Conservation (phyloP, 164 flowering plant genomes). For the Hamamelis virginiana region DNA sequence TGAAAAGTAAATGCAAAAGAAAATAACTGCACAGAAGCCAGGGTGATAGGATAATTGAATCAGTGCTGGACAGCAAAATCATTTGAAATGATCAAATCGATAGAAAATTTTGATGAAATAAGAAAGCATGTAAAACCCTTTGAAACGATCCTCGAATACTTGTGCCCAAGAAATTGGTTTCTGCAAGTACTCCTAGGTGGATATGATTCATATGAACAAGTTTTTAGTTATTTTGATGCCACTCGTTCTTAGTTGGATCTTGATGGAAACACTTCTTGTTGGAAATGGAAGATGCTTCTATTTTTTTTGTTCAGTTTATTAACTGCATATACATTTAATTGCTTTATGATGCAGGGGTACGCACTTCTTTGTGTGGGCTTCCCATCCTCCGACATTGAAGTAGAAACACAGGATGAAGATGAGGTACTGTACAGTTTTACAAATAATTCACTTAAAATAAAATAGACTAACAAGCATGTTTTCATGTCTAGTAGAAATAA, state of each 20-base stretch:
- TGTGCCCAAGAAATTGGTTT: background rate
- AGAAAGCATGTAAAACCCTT: background rate
- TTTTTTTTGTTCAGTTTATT: background rate
- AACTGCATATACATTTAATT: background rate
- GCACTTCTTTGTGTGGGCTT: slow-evolving; percentile 96
- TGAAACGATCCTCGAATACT: background rate
- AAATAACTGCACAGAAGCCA: background rate
- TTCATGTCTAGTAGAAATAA: background rate
- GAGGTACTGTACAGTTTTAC: slow-evolving; percentile 52
- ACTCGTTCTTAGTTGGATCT: background rate
- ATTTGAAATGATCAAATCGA: background rate
- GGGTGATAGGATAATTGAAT: background rate
- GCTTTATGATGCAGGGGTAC: slow-evolving; percentile 62
- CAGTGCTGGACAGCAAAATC: background rate
- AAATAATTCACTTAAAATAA: background rate
- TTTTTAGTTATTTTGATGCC: background rate
- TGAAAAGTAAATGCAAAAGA: background rate
- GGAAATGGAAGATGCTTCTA: no score
- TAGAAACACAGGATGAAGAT: slow-evolving; percentile 98
- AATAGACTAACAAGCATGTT: background rate
- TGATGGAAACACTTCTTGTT: no score
- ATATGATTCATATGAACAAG: background rate
- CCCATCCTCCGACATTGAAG: slow-evolving; percentile 85
- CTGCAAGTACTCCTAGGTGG: background rate
- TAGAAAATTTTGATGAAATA: background rate